Base-by-base conservation (phyloP, 176 grass and related monocot species). In the Zea luxurians region DNA sequence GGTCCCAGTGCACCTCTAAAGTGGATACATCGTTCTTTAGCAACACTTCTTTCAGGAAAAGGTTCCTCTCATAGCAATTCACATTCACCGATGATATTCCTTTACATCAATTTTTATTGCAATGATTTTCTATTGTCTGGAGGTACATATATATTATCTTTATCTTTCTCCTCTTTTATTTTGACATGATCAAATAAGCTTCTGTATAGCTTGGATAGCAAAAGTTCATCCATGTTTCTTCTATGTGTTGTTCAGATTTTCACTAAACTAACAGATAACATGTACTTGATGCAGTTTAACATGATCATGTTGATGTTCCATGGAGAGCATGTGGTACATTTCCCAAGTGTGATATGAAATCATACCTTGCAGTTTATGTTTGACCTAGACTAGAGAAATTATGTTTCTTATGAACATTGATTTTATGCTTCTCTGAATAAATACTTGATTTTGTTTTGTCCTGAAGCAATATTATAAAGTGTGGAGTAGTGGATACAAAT, bases 101-200 rank as follows among this genome's bases (percentile, higher is more conserved):
- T 98, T 40, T 91, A 89, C 35, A 88, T 98, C 62, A 98, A 98
- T 74, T 98, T 94, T 80, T 98, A 98, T 64, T 91, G 95, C 78
- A 98, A 98, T n/a, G 83, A 92, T 78, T 98, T 88, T 88, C 64
- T 92, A 68, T 75, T 98, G 75, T 86, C 89, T 50, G 77, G 82
- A 94, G 91, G 95, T 98, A 89, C 61, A 84, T 49, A 66, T 69
- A 49, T 69, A 49, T n/a, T n/a, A n/a, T n/a, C n/a, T n/a, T 71
- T 47, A 81, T 66, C 37, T 75, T 76, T 52, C 13, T 73, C 52
- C 43, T 13, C 37, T 54, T 62, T 20, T 45, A 17, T 65, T 1
- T 16, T 83, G 44, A 48, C 48, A 52, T 76, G 44, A 73, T 50
- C 37, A 62, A 71, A 80, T 27, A 68, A 53, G 38, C 41, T 57